Evolutionary conservation across 2,329 filamentous ascomycete species (phyloP).

Genomic region (Neoarthrinium moseri): DNA sequence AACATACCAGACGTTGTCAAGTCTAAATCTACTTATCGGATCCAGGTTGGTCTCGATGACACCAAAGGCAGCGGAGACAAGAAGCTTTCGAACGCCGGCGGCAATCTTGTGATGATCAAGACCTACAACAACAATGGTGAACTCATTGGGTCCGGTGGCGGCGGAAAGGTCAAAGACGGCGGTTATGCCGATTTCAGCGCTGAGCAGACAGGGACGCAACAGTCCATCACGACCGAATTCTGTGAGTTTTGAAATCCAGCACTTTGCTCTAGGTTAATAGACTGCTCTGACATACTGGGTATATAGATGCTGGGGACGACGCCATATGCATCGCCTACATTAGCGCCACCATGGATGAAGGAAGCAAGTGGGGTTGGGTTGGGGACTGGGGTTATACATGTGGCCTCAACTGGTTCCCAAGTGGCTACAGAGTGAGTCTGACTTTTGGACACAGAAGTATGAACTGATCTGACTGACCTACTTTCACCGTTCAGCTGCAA

Average conservation of each 20-base stretch:
- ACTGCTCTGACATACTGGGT: background rate
- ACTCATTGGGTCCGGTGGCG: conserved; percentile 9
- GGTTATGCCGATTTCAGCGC: conserved; percentile 1
- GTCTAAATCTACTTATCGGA: conserved; percentile 2
- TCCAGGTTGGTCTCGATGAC: conserved; percentile 1
- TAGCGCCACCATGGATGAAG: conserved; percentile 7
- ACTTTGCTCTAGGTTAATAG: background rate
- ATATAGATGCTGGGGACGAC: conserved; percentile 8
- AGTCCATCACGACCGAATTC: conserved; percentile 10
- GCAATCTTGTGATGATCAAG: conserved; percentile 5
- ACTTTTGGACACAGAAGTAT: no score
- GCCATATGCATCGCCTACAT: conserved; percentile 11
- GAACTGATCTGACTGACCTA: no score
- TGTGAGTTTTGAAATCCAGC: conserved; percentile 1
- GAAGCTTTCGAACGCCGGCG: background rate
- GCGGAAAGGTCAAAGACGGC: background rate
- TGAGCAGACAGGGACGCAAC: background rate
- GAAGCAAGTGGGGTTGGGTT: conserved; percentile 8
- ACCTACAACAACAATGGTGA: conserved; percentile 8
- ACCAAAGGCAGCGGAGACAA: background rate
- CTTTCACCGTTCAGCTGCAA: no score
- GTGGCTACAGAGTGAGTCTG: background rate
- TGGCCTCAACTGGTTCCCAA: conserved; percentile 7
- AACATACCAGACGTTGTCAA: background rate
- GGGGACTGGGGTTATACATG: conserved; percentile 10